Evolutionary conservation across 2,329 filamentous ascomycete genomes (phyloP), one percentile per base, ranked within the genome.

Genomic region (Trichophyton verrucosum): DNA sequence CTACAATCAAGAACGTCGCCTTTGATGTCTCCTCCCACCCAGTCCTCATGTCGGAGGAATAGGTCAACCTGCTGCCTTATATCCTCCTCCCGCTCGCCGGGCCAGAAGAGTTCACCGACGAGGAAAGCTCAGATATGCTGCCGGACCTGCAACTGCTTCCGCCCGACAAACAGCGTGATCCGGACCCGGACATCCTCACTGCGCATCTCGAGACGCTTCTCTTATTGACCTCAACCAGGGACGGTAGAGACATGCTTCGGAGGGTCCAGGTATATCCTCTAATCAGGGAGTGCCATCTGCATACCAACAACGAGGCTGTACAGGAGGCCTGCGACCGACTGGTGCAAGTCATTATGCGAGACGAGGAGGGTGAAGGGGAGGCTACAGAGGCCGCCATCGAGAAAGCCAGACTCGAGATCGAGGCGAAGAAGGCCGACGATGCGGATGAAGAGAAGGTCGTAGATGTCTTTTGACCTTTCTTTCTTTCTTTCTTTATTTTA

Each of bases 161-260:
- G 0, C 88, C 91, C 0, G 91, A 96, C 70, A 97, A 99, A 79
- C 79, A 86, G 74, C 83, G 92, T 46, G 94, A 99, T 65, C 73
- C 80, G 2, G 89, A 96, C 68, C 73, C 76, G 15, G 82, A 83
- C 55, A 94, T 96, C 65, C 80, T 96, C 60, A 83, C 87, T 70
- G 94, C 89, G 2, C 91, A 97, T 72, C 75, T 99, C 20, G 94
- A 99, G 76, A 96, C 91, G 0, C 73, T 99, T 60, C 81, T 91
- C 61, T 76, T 99, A 17, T 74, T 99, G 61, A 91, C 89, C 0
- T 91, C 88, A 4, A 92, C 89, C 6, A 80, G 83, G 5, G 79
- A 86, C 66, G 89, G 87, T 1, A 82, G 92, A 62, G 87, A 95
- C 5, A 76, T 82, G 60, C 78, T 97, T 80, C 81, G 91, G 17